Evolutionary conservation across 2,329 filamentous ascomycete genomes (phyloP).

Genomic region (Colletotrichum orbiculare): DNA sequence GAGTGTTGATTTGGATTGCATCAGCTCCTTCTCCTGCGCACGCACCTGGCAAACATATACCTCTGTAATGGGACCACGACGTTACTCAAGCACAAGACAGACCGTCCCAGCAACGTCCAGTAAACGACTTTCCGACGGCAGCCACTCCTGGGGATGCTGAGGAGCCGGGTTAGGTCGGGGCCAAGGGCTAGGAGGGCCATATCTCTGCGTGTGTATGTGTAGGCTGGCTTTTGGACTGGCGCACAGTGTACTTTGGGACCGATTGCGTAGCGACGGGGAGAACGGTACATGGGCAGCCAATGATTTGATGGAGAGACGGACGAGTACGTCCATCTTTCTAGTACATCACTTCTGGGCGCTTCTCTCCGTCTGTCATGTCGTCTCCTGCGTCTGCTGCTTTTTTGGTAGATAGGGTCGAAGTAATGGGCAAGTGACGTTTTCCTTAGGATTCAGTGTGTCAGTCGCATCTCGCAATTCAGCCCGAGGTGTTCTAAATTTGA

Average conservation of each 20-base stretch:
- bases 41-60: conserved; percentile 33
- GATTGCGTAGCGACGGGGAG: conserved; percentile 5
- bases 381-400: conserved; percentile 25
- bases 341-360: neutral
- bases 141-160: conserved; percentile 1
- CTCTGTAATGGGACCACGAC: conserved; percentile 34
- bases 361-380: conserved; percentile 1
- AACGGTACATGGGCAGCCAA: conserved; percentile 1
- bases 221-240: conserved; percentile 21
- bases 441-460: neutral
- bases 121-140: neutral
- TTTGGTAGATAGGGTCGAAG: conserved; percentile 34
- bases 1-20: conserved; percentile 36
- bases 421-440: conserved; percentile 34
- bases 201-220: conserved; percentile 20
- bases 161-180: neutral
- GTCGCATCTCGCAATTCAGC: too few relatives aligned
- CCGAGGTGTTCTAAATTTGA: too few relatives aligned
- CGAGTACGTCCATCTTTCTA: neutral
- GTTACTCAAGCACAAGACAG: conserved; percentile 19
- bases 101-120: neutral
- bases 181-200: conserved; percentile 1
- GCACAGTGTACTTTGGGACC: conserved; percentile 29
- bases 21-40: conserved; percentile 29
- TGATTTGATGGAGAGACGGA: neutral